Conservation (phyloP, 305 asterid species). For the Plantago lanceolata region DNA sequence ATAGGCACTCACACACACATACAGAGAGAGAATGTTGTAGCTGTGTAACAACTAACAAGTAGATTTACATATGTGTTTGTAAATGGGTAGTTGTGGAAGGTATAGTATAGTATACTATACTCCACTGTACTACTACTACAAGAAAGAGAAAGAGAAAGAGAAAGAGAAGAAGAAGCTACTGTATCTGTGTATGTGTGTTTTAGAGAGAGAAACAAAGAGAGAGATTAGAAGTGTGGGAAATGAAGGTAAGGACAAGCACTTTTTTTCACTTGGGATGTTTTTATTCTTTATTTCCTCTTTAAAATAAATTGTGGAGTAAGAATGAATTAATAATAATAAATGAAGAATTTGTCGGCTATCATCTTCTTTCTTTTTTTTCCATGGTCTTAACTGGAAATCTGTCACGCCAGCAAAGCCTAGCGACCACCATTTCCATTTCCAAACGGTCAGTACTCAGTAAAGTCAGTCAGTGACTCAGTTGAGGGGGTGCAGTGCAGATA, state of each 20-base stretch:
- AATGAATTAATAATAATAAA: neutral
- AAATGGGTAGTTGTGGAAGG: neutral
- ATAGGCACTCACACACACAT: too few relatives aligned
- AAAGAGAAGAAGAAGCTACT: slow-evolving; percentile 24
- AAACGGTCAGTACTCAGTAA: slow-evolving; percentile 33
- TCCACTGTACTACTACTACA: too few relatives aligned
- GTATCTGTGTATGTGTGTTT: slow-evolving; percentile 20
- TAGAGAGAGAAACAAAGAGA: slow-evolving; percentile 12
- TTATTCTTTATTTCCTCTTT: neutral
- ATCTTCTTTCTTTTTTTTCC: slow-evolving; percentile 2
- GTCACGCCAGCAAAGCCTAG: slow-evolving; percentile 26
- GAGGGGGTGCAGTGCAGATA: too few relatives aligned
- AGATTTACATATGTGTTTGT: neutral
- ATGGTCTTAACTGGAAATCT: slow-evolving; percentile 21
- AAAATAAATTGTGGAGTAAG: neutral
- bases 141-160: slow-evolving; percentile 26
- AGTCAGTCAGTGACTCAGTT: slow-evolving; percentile 7
- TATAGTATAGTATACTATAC: too few relatives aligned
- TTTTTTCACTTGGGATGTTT: neutral
- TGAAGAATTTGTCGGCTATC: neutral
- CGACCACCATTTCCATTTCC: slow-evolving; percentile 26
- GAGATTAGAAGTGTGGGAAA: slow-evolving; percentile 27
- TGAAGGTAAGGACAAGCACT: slow-evolving; percentile 28
- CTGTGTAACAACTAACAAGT: neutral
- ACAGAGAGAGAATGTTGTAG: too few relatives aligned